Conservation (phyloP, 2,329 filamentous ascomycete genomes). For the Thielaviopsis ethacetica region DNA sequence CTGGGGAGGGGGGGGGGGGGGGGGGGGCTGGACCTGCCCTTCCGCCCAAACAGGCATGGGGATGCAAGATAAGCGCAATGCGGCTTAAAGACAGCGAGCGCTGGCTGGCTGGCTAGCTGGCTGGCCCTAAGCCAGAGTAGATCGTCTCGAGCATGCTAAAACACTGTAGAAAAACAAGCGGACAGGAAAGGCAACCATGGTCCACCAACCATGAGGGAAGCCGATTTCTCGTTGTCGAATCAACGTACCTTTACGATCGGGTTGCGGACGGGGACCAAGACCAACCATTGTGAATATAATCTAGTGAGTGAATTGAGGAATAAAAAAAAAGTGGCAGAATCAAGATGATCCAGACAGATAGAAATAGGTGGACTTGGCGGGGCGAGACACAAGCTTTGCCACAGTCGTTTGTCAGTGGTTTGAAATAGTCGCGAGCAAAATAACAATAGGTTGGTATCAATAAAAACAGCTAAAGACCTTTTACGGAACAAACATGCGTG, state of each 20-base stretch:
- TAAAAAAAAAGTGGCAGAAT: neutral
- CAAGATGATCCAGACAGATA: neutral
- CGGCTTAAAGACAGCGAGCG: neutral
- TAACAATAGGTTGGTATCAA: neutral
- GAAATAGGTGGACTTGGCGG: neutral
- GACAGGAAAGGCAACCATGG: neutral
- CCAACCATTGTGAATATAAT: slow-evolving; percentile 30
- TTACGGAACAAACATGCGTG: neutral
- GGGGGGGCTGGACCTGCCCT: neutral
- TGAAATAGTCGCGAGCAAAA: neutral
- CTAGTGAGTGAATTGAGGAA: neutral
- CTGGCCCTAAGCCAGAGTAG: too few relatives aligned
- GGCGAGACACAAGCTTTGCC: neutral
- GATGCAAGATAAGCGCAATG: neutral
- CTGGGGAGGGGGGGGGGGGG: too few relatives aligned
- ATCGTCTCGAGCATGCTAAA: too few relatives aligned
- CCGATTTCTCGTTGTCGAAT: slow-evolving; percentile 4
- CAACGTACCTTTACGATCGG: slow-evolving; percentile 50
- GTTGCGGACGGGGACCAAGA: slow-evolving; percentile 32
- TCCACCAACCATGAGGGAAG: neutral
- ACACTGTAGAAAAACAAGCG: neutral
- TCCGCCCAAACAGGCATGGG: neutral
- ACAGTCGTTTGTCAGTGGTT: neutral
- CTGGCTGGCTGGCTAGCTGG: too few relatives aligned
- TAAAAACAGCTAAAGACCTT: neutral